These are phyloP conservation scores for Chaetomium cochliodes DNA, from an alignment of 495 filamentous ascomycete species.

Conservation along the genomic window DNA sequence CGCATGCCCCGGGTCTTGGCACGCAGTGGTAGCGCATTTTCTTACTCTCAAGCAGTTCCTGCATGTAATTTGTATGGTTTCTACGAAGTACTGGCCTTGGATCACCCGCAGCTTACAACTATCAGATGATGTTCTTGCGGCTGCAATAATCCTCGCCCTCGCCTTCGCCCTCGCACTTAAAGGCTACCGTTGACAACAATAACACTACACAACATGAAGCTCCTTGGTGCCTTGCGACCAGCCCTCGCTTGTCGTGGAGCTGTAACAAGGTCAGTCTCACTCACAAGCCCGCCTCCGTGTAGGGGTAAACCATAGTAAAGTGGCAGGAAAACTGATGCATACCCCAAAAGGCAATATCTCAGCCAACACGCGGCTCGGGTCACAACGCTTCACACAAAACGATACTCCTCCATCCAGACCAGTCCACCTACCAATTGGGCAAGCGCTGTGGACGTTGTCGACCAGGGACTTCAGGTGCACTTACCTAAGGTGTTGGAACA, in stretches of 20 bases:
- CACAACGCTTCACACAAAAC: background rate
- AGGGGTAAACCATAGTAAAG: background rate
- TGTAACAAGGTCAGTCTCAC: slow-evolving; percentile 9
- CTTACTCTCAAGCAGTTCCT: background rate
- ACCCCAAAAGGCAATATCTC: background rate
- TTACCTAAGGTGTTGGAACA: background rate
- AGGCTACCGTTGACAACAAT: background rate
- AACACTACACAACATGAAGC: background rate
- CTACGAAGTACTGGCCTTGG: too few species aligned
- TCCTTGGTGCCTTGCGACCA: background rate
- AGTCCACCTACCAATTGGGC: background rate
- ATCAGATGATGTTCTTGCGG: background rate
- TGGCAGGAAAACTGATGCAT: background rate
- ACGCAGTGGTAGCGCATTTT: slow-evolving; percentile 4
- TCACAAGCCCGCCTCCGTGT: background rate
- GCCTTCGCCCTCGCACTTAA: background rate
- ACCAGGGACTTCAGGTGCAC: background rate
- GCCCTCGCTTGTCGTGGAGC: background rate
- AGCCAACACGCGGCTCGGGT: background rate
- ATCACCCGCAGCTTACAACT: background rate
- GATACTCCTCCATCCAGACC: background rate
- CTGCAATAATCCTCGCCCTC: too few species aligned
- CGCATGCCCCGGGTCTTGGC: slow-evolving; percentile 14
- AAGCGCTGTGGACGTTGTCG: background rate
- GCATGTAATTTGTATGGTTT: background rate